Conservation (phyloP, 169 alveolate species). For the Plasmodium adleri region DNA sequence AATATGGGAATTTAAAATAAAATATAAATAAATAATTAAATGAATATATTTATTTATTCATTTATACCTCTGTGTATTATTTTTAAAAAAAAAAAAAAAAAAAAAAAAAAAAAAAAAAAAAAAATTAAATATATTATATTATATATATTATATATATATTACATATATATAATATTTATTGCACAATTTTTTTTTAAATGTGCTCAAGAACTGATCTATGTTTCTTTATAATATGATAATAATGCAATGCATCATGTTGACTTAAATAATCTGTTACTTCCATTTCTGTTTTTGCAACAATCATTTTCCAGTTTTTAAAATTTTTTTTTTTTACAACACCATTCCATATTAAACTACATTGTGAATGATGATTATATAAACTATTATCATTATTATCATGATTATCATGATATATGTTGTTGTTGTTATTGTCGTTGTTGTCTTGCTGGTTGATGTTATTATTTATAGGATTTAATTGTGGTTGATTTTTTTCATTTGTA, state of each 20-base stretch:
- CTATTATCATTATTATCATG: slow-evolving; percentile 50
- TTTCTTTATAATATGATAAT: slow-evolving; percentile 54
- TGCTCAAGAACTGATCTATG: slow-evolving; percentile 40
- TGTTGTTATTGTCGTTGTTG: slow-evolving; percentile 3
- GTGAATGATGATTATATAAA: slow-evolving; percentile 29
- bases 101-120: slow-evolving; percentile 9
- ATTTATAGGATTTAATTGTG: too few relatives aligned
- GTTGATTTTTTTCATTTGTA: too few relatives aligned
- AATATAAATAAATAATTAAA: slow-evolving; percentile 26
- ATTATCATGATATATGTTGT: slow-evolving; percentile 1
- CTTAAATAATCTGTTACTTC: slow-evolving; percentile 54
- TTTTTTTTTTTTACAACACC: slow-evolving; percentile 84
- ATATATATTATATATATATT: slow-evolving; percentile 1
- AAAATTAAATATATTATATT: not conserved
- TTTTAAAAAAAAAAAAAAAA: slow-evolving; percentile 5
- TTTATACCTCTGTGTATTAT: not conserved
- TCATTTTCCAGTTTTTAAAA: slow-evolving; percentile 84
- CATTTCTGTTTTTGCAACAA: slow-evolving; percentile 59
- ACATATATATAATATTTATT: not conserved
- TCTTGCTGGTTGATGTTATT: not conserved
- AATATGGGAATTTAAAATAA: slow-evolving; percentile 2
- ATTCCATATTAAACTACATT: slow-evolving; percentile 88
- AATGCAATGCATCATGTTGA: slow-evolving; percentile 63
- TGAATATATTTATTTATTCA: not conserved
- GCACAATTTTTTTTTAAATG: not conserved